Evolutionary conservation across 1,284 basidiomycete species (phyloP), one percentile per base, ranked within the genome.

Genomic region (Irpex sp.): DNA sequence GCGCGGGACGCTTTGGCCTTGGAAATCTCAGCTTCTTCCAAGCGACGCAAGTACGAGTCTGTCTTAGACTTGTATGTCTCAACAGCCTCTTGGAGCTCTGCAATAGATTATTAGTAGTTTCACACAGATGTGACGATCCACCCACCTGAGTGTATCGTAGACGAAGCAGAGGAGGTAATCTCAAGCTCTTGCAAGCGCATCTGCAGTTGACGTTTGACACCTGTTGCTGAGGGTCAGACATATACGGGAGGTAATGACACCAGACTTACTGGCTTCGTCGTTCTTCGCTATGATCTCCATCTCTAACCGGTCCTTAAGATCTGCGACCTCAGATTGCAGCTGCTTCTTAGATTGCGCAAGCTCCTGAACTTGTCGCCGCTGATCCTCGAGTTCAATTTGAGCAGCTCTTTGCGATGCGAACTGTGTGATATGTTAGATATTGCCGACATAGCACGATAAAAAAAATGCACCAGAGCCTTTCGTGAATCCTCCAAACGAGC

Each of bases 1-100:
- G 82, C 82, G 48, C 87, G 83, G 54, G 83, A 80, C 19, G 83
- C 79, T 66, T 86, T 90, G 5, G 82, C 86, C 54, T 82, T 79
- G 2, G 84, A 84, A 58, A 90, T 83, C 68, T 92, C 90, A 4
- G 85, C 80, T 18, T 83, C 82, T 72, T 92, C 87, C 33, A 90
- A 77, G n/a, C 82, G 81, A 59, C 81, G 80, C 48, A 84, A 80
- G 62, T 85, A 85, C 1, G 79, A 77, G 54, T 82, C 79, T 35
- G 84, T 80, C 69, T 91, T 90, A 21, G 80, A 74, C 68, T 87
- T 86, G 74, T 87, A 86, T 5, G 83, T 78, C 65, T 88, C 83
- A 23, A 90, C 77, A 3, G 82, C 83, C 58, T 85, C 81, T 61
- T 82, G 84, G 16, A 90, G 66, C 67, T 90, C 88, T 83, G 67